Conservation (phyloP, 1,284 basidiomycete genomes). For the Meripilus lineatus region DNA sequence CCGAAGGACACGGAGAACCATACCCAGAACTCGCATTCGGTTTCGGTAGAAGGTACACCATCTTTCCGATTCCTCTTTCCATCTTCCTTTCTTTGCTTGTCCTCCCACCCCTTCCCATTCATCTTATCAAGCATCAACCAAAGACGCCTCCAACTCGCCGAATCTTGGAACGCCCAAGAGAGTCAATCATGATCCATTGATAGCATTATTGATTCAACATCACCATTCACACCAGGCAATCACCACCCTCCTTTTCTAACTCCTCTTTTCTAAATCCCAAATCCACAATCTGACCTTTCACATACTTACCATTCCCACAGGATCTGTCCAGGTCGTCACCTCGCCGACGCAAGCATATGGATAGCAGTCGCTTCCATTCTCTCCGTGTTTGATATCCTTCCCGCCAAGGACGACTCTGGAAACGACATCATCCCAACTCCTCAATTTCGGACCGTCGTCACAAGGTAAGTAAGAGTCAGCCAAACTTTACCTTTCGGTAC, state of each 20-base stretch:
- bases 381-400: slow-evolving; percentile 14
- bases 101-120: too few relatives aligned
- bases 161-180: too few relatives aligned
- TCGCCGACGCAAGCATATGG: slow-evolving; percentile 17
- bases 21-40: not conserved
- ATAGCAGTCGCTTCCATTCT: slow-evolving; percentile 17
- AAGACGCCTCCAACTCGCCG: too few relatives aligned
- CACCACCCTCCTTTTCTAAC: too few relatives aligned
- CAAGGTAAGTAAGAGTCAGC: not conserved
- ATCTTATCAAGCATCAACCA: too few relatives aligned
- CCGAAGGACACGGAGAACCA: not conserved
- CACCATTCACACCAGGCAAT: too few relatives aligned
- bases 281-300: too few relatives aligned
- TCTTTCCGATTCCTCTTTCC: not conserved
- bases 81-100: too few relatives aligned
- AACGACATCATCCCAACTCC: slow-evolving; percentile 1
- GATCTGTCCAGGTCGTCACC: slow-evolving; percentile 16
- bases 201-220: too few relatives aligned
- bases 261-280: too few relatives aligned
- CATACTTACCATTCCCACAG: too few relatives aligned
- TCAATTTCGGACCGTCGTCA: not conserved
- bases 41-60: not conserved
- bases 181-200: too few relatives aligned
- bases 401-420: slow-evolving; percentile 12
- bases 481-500: not conserved